These are phyloP conservation scores for Stagonosporopsis vannaccii DNA, from an alignment of 2,329 filamentous ascomycete genomes.

Conservation along the genomic window DNA sequence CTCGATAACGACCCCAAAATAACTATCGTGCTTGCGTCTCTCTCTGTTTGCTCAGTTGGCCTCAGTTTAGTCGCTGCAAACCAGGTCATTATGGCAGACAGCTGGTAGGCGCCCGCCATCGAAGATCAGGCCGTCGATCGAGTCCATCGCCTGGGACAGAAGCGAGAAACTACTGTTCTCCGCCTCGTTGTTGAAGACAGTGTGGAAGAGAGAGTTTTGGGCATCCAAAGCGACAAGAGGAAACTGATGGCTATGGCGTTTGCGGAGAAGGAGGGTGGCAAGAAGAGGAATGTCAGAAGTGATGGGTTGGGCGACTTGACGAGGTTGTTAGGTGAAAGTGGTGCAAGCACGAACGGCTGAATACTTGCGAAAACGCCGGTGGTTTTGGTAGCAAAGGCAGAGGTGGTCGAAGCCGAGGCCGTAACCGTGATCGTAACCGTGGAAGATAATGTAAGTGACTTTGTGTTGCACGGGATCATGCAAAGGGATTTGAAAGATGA, in stretches of 20 bases:
- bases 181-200: constrained; percentile 80
- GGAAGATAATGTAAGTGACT: neutral
- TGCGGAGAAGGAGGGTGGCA: constrained; percentile 70
- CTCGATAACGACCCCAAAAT: constrained; percentile 73
- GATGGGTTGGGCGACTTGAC: constrained; percentile 57
- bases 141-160: constrained; percentile 86
- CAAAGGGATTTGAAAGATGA: neutral
- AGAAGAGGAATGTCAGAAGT: constrained; percentile 52
- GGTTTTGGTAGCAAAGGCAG: neutral
- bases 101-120: constrained; percentile 90
- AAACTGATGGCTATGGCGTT: constrained; percentile 80
- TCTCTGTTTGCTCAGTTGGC: constrained; percentile 84
- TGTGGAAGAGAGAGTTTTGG: constrained; percentile 81
- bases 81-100: constrained; percentile 82
- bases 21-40: constrained; percentile 80
- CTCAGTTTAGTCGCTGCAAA: constrained; percentile 87
- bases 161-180: constrained; percentile 78
- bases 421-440: neutral
- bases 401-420: neutral
- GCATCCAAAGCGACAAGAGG: constrained; percentile 80
- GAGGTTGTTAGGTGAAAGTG: constrained; percentile 45
- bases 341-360: neutral
- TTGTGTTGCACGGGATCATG: neutral
- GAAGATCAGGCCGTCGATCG: constrained; percentile 92
- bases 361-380: neutral